Conservation (phyloP, 108 stramenopile genomes). For the Nitzschia sp. region DNA sequence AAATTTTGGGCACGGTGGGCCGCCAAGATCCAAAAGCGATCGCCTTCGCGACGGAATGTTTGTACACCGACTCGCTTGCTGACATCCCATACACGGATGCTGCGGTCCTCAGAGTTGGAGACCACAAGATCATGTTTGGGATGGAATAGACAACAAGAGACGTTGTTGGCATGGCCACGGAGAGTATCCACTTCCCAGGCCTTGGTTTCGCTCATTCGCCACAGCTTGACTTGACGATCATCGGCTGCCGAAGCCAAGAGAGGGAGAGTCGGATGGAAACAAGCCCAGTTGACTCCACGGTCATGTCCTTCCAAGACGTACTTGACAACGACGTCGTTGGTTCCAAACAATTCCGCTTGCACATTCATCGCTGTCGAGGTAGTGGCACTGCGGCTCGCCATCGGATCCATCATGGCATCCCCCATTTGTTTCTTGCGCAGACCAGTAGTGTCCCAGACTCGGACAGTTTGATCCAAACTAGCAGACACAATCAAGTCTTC, state of each 20-base stretch:
- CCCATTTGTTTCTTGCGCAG: slow-evolving; percentile 95
- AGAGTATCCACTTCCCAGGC: slow-evolving; percentile 99
- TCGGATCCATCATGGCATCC: slow-evolving; percentile 49
- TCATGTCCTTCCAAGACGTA: slow-evolving; percentile 99
- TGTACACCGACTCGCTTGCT: slow-evolving; percentile 96
- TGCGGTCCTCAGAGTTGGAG: slow-evolving; percentile 96
- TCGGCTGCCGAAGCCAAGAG: slow-evolving; percentile 97
- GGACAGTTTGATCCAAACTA: slow-evolving; percentile 97
- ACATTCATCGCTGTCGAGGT: slow-evolving; percentile 83
- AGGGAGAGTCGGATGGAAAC: slow-evolving; percentile 98
- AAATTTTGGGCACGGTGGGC: slow-evolving; percentile 94
- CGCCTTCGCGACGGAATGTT: slow-evolving; percentile 97
- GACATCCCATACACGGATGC: slow-evolving; percentile 99
- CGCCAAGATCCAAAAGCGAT: slow-evolving; percentile 97
- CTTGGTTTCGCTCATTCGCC: slow-evolving; percentile 99
- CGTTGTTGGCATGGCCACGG: slow-evolving; percentile 99
- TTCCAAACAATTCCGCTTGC: slow-evolving; percentile 98
- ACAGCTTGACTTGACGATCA: slow-evolving; percentile 99
- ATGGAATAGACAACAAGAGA: slow-evolving; percentile 97
- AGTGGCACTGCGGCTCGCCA: slow-evolving; percentile 37
- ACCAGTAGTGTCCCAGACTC: slow-evolving; percentile 99
- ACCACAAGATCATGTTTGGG: slow-evolving; percentile 98
- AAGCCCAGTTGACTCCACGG: slow-evolving; percentile 99
- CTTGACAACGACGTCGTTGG: slow-evolving; percentile 98
- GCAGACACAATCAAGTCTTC: slow-evolving; percentile 99